phyloP scores from a whole-genome alignment of 1,284 basidiomycete genomes.

The Ceratobasidium sp. region DNA sequence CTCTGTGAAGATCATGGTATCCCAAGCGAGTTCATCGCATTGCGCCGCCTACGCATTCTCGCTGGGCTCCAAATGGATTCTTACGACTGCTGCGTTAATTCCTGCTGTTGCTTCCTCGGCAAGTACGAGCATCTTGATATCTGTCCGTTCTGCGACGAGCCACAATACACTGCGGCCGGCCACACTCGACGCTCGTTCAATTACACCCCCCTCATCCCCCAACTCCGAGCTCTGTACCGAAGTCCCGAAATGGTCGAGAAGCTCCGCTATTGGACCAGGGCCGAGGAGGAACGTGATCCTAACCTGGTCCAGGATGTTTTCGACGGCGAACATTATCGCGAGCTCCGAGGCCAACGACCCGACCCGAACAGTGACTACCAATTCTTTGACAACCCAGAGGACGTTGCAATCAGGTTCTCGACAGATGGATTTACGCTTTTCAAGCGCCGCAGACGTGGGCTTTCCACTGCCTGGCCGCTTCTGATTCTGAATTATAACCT shows the following conservation, averaged over 20 bases:
- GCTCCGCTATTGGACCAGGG: conserved; percentile 51
- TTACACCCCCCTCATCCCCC: conserved; percentile 59
- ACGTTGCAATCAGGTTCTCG: conserved; percentile 56
- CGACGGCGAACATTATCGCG: conserved; percentile 54
- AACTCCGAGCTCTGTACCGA: conserved; percentile 54
- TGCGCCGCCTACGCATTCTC: background rate
- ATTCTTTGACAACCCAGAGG: conserved; percentile 55
- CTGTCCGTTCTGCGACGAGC: conserved; percentile 57
- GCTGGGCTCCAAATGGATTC: background rate
- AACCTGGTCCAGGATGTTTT: conserved; percentile 55
- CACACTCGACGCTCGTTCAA: conserved; percentile 51
- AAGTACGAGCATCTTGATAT: conserved; percentile 49
- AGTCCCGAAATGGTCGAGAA: conserved; percentile 49
- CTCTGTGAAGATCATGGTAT: background rate
- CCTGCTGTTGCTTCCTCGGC: conserved; percentile 58
- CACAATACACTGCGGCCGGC: conserved; percentile 51
- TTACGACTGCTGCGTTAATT: conserved; percentile 59
- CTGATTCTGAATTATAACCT: conserved; percentile 57
- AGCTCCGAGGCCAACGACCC: conserved; percentile 50
- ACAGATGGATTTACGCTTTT: conserved; percentile 56
- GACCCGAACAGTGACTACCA: conserved; percentile 35
- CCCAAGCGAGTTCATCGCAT: conserved; percentile 25
- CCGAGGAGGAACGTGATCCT: conserved; percentile 15
- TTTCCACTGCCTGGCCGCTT: conserved; percentile 52
- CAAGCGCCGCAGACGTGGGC: conserved; percentile 47